Conservation (phyloP, 2,329 filamentous ascomycete genomes). For the Paecilomyces formosus region DNA sequence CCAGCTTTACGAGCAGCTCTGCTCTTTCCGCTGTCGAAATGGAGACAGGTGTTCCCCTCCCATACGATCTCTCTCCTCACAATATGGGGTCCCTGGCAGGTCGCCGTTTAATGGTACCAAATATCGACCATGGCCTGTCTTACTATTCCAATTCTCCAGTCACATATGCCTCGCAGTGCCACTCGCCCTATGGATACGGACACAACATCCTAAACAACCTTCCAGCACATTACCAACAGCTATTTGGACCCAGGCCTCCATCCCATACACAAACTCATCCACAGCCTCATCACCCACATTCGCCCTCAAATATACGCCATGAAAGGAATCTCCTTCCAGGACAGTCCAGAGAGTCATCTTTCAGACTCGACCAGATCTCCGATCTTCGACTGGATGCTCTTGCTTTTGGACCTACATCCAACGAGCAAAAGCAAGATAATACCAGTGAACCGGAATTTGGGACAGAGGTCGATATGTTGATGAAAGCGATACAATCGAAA, state of each 20-base stretch:
- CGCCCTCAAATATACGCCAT: conserved; percentile 29
- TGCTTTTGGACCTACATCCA: background rate
- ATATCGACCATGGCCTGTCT: conserved; percentile 23
- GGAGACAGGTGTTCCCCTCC: conserved; percentile 34
- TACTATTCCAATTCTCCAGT: conserved; percentile 30
- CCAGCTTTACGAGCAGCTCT: background rate
- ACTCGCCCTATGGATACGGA: conserved; percentile 26
- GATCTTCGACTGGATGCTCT: background rate
- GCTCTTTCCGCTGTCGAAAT: conserved; percentile 16
- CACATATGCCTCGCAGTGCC: conserved; percentile 30
- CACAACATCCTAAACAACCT: conserved; percentile 24
- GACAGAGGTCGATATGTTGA: conserved; percentile 80
- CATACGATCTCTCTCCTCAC: conserved; percentile 33
- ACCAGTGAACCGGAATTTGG: conserved; percentile 54
- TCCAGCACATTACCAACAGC: conserved; percentile 23
- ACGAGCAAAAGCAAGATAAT: background rate
- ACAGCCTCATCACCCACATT: conserved; percentile 21
- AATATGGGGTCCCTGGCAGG: conserved; percentile 26
- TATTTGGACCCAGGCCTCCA: conserved; percentile 19
- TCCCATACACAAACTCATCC: conserved; percentile 7
- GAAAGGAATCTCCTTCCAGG: conserved; percentile 30
- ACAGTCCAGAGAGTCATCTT: conserved; percentile 9
- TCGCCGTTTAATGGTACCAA: conserved; percentile 31
- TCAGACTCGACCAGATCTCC: conserved; percentile 8
- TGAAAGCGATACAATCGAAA: conserved; percentile 78